A percentile compares a stretch with the other conserved stretches of the same genome.
Conservation (phyloP, 1,284 basidiomycete species). For the Xerocomus minutiporus region DNA sequence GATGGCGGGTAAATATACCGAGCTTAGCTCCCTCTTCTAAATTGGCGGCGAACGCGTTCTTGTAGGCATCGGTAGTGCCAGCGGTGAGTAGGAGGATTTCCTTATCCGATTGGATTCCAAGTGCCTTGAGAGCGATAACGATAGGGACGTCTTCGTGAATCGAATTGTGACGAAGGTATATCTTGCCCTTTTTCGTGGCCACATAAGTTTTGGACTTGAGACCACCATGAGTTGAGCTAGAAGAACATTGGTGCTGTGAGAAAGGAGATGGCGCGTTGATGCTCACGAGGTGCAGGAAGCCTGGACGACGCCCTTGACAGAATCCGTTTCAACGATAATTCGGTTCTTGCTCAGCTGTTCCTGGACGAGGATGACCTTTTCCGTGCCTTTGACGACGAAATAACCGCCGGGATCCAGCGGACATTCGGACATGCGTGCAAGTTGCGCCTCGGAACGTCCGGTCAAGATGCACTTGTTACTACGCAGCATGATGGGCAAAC, state of each 20-base stretch:
- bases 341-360: constrained; percentile 99
- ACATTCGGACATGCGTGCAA: constrained; percentile 94
- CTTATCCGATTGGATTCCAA: constrained; percentile 96
- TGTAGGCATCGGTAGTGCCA: constrained; percentile 89
- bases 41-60: constrained; percentile 84
- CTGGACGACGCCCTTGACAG: constrained; percentile 87
- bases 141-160: constrained; percentile 97
- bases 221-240: constrained; percentile 93
- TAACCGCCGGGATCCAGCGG: constrained; percentile 98
- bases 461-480: constrained; percentile 92
- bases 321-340: constrained; percentile 96
- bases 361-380: constrained; percentile 99
- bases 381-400: constrained; percentile 98
- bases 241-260: constrained; percentile 13
- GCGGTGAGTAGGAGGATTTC: constrained; percentile 95
- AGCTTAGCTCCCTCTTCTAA: constrained; percentile 91
- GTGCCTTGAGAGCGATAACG: constrained; percentile 92
- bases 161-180: constrained; percentile 98
- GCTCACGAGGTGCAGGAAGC: constrained; percentile 95
- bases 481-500: constrained; percentile 95
- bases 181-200: constrained; percentile 87
- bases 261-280: background rate
- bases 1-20: constrained; percentile 88
- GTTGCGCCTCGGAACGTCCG: constrained; percentile 71
- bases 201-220: constrained; percentile 99